Percentiles rank a stretch among this genome's conserved stretches.
Evolutionary conservation across 305 asterid species (phyloP).

Genomic region (Plantago lanceolata): DNA sequence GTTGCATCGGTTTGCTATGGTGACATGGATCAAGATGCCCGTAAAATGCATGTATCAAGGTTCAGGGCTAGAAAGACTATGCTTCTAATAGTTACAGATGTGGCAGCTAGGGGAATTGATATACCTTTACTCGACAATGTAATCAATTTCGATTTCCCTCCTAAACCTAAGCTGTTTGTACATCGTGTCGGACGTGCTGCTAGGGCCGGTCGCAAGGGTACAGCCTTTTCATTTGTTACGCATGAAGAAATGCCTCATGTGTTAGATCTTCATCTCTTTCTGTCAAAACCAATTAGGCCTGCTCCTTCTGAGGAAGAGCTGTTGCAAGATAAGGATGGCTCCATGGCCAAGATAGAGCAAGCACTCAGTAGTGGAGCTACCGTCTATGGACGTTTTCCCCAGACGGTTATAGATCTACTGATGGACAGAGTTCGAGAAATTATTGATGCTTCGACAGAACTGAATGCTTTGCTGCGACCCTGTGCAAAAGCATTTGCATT

Average conservation of each 20-base stretch:
- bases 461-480: constrained; percentile 60
- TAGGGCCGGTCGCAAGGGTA: constrained; percentile 91
- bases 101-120: constrained; percentile 97
- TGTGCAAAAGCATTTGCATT: constrained; percentile 56
- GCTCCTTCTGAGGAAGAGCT: constrained; percentile 86
- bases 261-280: constrained; percentile 89
- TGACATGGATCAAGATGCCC: constrained; percentile 96
- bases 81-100: constrained; percentile 87
- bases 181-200: constrained; percentile 98
- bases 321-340: constrained; percentile 53
- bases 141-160: constrained; percentile 81
- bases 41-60: constrained; percentile 65
- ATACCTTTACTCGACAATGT: constrained; percentile 93
- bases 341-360: constrained; percentile 54
- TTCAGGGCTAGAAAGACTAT: constrained; percentile 85
- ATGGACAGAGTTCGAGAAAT: constrained; percentile 86
- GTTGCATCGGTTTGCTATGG: constrained; percentile 90
- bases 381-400: constrained; percentile 88
- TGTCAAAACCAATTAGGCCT: constrained; percentile 78
- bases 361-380: constrained; percentile 75
- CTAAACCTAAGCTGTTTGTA: constrained; percentile 86
- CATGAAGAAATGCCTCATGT: constrained; percentile 77
- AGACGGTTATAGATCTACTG: constrained; percentile 64
- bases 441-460: constrained; percentile 63
- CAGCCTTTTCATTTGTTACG: constrained; percentile 77